Conservation (phyloP, 176 grass and related monocot species). For the Juncus effusus region DNA sequence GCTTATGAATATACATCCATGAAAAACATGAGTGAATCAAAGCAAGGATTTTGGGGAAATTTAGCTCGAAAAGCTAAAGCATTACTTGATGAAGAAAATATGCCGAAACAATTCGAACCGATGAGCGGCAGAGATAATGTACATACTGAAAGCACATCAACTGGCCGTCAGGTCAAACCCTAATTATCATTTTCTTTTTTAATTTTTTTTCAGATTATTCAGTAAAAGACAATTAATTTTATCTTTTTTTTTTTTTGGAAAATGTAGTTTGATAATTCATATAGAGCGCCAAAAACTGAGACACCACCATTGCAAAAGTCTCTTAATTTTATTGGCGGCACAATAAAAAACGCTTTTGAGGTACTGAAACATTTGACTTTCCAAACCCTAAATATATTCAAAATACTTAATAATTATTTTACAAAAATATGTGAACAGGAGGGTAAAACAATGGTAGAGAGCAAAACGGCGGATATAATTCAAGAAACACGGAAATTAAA, state of each 20-base stretch:
- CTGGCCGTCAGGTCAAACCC: not conserved
- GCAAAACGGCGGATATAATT: constrained; percentile 86
- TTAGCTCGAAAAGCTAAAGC: constrained; percentile 80
- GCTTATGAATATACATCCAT: constrained; percentile 71
- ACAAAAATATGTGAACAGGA: too few relatives aligned
- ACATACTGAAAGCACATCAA: constrained; percentile 28
- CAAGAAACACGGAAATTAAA: constrained; percentile 88
- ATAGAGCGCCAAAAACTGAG: constrained; percentile 46
- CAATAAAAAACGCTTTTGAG: constrained; percentile 86
- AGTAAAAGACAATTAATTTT: not conserved
- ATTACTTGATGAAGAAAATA: constrained; percentile 73
- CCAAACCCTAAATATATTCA: not conserved
- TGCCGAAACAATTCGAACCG: constrained; percentile 37
- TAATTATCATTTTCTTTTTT: not conserved
- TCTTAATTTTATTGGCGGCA: constrained; percentile 82
- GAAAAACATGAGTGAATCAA: constrained; percentile 82
- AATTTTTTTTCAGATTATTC: not conserved
- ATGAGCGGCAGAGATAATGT: constrained; percentile 27
- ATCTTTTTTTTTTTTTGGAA: constrained; percentile 28
- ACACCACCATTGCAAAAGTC: constrained; percentile 83
- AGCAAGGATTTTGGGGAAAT: constrained; percentile 70
- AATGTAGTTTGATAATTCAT: constrained; percentile 36
- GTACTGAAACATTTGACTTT: constrained; percentile 34
- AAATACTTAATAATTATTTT: too few relatives aligned
- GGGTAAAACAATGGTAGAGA: constrained; percentile 87